Conservation (phyloP, 2,329 filamentous ascomycete genomes). For the Fusarium nodosum region DNA sequence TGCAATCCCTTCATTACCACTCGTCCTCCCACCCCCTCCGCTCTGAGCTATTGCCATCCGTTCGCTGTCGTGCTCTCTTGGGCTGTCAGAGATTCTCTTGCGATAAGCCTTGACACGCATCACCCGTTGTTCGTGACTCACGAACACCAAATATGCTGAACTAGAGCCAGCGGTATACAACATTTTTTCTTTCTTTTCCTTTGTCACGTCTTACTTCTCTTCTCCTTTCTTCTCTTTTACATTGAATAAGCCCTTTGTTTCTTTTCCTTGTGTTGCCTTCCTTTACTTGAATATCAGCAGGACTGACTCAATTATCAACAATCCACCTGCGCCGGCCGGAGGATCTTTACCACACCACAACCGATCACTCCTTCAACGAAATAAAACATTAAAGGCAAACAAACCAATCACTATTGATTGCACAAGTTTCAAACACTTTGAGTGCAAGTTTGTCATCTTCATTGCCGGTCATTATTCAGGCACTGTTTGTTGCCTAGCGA, state of each 20-base stretch:
- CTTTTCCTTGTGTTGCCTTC: conserved; percentile 38
- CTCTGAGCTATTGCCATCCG: conserved; percentile 22
- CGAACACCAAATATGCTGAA: conserved; percentile 46
- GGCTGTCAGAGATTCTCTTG: conserved; percentile 25
- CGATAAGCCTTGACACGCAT: conserved; percentile 38
- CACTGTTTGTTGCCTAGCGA: conserved; percentile 8
- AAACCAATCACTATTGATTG: conserved; percentile 21
- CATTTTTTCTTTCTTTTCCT: conserved; percentile 39
- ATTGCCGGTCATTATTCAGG: conserved; percentile 33
- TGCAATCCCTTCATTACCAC: conserved; percentile 45
- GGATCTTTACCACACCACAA: conserved; percentile 21
- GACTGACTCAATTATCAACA: conserved; percentile 44
- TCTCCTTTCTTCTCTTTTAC: conserved; percentile 24
- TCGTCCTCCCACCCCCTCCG: conserved; percentile 42
- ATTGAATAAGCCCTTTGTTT: conserved; percentile 29
- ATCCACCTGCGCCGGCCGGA: conserved; percentile 41
- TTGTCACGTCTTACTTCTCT: conserved; percentile 25
- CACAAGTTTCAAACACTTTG: background rate
- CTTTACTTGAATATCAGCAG: conserved; percentile 46
- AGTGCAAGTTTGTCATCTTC: conserved; percentile 4
- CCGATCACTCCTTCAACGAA: conserved; percentile 24
- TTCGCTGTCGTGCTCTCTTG: conserved; percentile 44
- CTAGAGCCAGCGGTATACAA: conserved; percentile 40
- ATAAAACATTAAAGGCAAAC: conserved; percentile 20
- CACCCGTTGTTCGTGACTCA: conserved; percentile 48